Percentiles rank a stretch among this genome's conserved stretches.
phyloP scores from a whole-genome alignment of 139 green algal species.

The Zygnema circumcarinatum region DNA sequence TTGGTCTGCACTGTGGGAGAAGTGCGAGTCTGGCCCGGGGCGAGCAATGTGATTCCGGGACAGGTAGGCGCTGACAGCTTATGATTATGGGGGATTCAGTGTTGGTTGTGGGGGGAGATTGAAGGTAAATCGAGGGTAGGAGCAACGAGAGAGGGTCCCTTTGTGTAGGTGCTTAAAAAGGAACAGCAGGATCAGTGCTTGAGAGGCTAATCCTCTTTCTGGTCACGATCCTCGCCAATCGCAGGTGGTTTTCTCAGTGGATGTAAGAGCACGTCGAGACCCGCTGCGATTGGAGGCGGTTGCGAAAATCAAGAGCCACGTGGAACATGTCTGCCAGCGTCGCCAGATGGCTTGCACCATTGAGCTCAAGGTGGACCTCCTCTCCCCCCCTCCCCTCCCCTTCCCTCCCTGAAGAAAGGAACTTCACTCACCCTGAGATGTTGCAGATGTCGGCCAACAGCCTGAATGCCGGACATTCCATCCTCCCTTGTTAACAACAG shows the following conservation, averaged over 20 bases:
- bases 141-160: neutral
- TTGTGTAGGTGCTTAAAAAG: neutral
- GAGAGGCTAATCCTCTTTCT: no score
- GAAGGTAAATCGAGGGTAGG: neutral
- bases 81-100: neutral
- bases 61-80: no score
- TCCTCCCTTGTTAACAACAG: no score
- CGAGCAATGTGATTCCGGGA: conserved; percentile 87
- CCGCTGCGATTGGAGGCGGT: conserved; percentile 65
- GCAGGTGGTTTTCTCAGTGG: conserved; percentile 80
- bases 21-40: conserved; percentile 77
- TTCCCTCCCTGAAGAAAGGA: no score
- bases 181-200: neutral
- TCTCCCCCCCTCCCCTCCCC: neutral
- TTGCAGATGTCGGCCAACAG: no score
- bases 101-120: neutral
- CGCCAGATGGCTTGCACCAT: neutral
- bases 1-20: conserved; percentile 93
- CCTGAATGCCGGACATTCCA: no score
- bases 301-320: neutral
- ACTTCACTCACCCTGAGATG: no score
- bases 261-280: conserved; percentile 81
- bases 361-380: conserved; percentile 13
- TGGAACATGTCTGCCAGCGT: conserved; percentile 54
- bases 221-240: no score